A percentile compares a stretch with the other conserved stretches of the same genome.
phyloP scores from a whole-genome alignment of 2,329 filamentous ascomycete genomes.

The Neonectria sp. region DNA sequence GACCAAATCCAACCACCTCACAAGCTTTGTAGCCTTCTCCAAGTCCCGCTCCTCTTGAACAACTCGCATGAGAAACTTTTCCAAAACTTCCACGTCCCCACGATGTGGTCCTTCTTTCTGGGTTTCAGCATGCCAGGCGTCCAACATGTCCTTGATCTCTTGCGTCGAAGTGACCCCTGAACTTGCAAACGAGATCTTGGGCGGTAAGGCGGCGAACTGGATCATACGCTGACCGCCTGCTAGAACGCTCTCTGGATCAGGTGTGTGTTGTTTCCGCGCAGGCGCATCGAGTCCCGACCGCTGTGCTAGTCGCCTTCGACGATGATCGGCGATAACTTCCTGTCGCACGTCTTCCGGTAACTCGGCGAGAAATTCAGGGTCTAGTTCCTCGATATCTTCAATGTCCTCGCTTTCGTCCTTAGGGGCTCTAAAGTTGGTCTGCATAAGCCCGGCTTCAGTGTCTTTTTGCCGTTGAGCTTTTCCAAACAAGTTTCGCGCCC shows the following conservation, averaged over 20 bases:
- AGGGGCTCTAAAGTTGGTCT: conserved; percentile 78
- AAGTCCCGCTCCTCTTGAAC: conserved; percentile 83
- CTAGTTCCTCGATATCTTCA: conserved; percentile 65
- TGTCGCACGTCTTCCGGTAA: conserved; percentile 84
- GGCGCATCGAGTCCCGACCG: conserved; percentile 64
- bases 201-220: conserved; percentile 62
- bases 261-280: conserved; percentile 41
- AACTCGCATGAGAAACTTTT: conserved; percentile 80
- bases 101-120: conserved; percentile 81
- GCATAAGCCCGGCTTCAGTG: conserved; percentile 74
- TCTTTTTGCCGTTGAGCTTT: conserved; percentile 67
- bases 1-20: conserved; percentile 76
- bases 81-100: conserved; percentile 83
- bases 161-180: conserved; percentile 58
- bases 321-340: conserved; percentile 84
- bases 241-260: conserved; percentile 44
- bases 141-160: conserved; percentile 82
- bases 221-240: conserved; percentile 60
- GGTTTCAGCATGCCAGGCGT: conserved; percentile 83
- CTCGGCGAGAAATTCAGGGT: conserved; percentile 83
- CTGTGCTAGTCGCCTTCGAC: conserved; percentile 69
- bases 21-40: conserved; percentile 78
- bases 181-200: conserved; percentile 63
- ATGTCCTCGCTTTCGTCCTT: conserved; percentile 50
- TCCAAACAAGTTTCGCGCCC: conserved; percentile 57